Conservation (phyloP, 2,329 filamentous ascomycete species). For the Pyricularia sp. region DNA sequence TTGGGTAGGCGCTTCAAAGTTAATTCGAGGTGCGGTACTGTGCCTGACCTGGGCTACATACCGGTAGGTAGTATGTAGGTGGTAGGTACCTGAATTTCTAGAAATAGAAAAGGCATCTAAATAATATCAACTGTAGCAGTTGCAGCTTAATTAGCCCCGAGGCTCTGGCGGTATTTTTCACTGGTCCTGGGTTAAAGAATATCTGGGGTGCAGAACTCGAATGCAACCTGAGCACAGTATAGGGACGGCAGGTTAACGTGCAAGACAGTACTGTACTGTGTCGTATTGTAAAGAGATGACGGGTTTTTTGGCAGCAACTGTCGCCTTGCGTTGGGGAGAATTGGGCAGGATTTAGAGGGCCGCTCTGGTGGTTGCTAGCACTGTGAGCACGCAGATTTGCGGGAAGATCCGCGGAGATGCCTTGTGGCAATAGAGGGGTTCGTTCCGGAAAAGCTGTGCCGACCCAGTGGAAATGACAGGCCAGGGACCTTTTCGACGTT, state of each 20-base stretch:
- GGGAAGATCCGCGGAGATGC: conserved; percentile 6
- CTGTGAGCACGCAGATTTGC: not conserved
- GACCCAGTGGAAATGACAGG: not conserved
- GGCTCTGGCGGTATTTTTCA: not conserved
- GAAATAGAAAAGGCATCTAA: too few species aligned
- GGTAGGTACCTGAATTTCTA: too few species aligned
- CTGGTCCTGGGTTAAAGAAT: not conserved
- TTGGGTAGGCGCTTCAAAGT: too few species aligned
- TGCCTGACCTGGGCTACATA: too few species aligned
- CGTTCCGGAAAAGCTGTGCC: not conserved
- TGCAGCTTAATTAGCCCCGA: not conserved
- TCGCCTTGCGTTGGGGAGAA: too few species aligned
- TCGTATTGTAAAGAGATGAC: not conserved
- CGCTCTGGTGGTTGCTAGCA: not conserved
- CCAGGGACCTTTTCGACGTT: not conserved
- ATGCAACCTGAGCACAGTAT: not conserved
- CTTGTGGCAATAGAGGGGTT: not conserved
- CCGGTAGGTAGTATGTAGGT: too few species aligned
- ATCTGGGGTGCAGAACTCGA: not conserved
- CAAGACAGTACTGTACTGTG: too few species aligned
- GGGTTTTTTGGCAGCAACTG: not conserved
- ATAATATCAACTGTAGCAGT: not conserved
- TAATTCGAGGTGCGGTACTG: too few species aligned
- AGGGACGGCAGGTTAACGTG: not conserved
- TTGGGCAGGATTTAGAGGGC: not conserved